Evolutionary conservation across 345 rosid genomes (phyloP), one percentile per base, ranked within the genome.

Genomic region (Erysimum cheiranthoides): DNA sequence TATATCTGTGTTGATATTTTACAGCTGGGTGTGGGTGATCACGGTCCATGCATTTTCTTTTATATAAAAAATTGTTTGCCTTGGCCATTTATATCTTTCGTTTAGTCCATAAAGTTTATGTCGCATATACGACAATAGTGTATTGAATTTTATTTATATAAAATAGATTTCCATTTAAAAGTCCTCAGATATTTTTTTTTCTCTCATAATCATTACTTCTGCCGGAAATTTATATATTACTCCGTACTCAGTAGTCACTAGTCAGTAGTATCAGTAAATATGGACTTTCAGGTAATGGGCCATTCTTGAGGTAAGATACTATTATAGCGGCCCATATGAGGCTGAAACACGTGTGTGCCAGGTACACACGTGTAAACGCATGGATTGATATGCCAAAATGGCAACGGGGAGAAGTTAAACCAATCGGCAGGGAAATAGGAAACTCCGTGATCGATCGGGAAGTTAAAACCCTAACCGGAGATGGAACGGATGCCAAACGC

Each of bases 401-500:
- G 16, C n/a, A 66, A 66, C 71, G 25, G 36, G 43, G 18, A n/a
- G 16, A 46, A 64, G 53, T 32, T 16, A 42, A 28, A 70, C 51
- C 34, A 61, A 59, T 80, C 38, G 80, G 53, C 10, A 75, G 73
- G 56, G 70, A 82, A 73, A 73, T 82, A 1, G 87, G 88, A 8
- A 46, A 49, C 17, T 77, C 77, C 1, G 68, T 84, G 35, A 73
- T 65, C 71, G 35, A 73, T 65, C 71, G 70, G 66, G 42, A 79
- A 77, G 25, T 74, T 78, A 14, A 58, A 52, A 40, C 42, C 39
- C 34, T 66, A 76, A 47, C 42, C 31, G 5, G 79, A 50, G 80
- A 71, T 88, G 88, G 90, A 75, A 82, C 70, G 57, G 80, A 27
- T n/a, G n/a, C 3, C 8, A 52, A 27, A 27, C 34, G 16, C 27